These are phyloP conservation scores for Lodderomyces elongisporus DNA, from an alignment of 1,139 yeast genomes.

Conservation along the genomic window DNA sequence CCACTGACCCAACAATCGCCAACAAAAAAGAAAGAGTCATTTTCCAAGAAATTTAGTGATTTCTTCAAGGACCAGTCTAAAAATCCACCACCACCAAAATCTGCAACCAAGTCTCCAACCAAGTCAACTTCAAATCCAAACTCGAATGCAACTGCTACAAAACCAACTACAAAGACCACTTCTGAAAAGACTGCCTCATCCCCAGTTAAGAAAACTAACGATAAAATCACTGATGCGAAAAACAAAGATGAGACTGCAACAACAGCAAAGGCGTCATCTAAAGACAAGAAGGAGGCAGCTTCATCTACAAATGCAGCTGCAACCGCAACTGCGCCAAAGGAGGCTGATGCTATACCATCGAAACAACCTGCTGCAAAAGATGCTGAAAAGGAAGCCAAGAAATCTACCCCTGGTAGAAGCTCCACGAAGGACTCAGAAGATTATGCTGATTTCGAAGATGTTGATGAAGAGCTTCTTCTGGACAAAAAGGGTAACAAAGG, in stretches of 20 bases:
- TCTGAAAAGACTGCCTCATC: constrained; percentile 5
- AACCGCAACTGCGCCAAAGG: constrained; percentile 1
- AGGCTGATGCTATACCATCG: constrained; percentile 1
- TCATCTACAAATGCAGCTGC: constrained; percentile 7
- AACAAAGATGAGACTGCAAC: not conserved
- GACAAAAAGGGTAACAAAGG: constrained; percentile 22
- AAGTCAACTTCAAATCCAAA: not conserved
- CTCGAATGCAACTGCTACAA: constrained; percentile 4
- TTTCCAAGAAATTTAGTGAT: constrained; percentile 12
- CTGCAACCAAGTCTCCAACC: constrained; percentile 8
- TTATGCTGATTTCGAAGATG: constrained; percentile 10
- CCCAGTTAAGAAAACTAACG: constrained; percentile 1
- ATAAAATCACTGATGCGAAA: not conserved
- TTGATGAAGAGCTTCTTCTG: constrained; percentile 27
- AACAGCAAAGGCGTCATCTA: not conserved
- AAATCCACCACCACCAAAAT: constrained; percentile 3
- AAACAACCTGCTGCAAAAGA: constrained; percentile 13
- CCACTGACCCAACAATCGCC: constrained; percentile 8
- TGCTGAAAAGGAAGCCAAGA: constrained; percentile 10
- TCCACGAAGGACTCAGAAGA: constrained; percentile 7
- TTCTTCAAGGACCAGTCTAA: constrained; percentile 10
- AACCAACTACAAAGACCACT: constrained; percentile 4
- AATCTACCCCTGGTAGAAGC: not conserved
- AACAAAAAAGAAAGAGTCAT: constrained; percentile 10
- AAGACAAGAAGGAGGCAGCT: constrained; percentile 8